Conservation (phyloP, 306 rosid species). For the Vigna hirtella region DNA sequence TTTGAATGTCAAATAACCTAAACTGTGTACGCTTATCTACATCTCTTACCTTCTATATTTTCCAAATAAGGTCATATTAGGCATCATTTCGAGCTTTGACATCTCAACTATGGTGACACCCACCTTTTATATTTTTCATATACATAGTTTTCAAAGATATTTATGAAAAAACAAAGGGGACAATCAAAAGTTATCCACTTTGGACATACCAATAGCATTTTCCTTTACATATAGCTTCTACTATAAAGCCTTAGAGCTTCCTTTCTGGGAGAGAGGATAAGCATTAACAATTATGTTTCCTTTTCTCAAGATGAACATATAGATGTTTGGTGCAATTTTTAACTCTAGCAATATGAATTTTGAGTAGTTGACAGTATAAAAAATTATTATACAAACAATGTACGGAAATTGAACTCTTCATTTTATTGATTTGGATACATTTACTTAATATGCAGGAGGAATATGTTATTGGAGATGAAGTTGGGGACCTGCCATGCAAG, state of each 20-base stretch:
- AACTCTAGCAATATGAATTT: not conserved
- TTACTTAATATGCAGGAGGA: conserved; percentile 66
- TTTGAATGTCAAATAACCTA: not conserved
- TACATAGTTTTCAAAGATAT: not conserved
- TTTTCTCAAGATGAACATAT: not conserved
- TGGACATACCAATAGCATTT: not conserved
- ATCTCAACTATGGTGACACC: no score
- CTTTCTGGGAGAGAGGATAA: not conserved
- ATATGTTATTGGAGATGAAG: conserved; percentile 71
- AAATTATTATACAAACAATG: not conserved
- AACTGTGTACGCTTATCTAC: not conserved
- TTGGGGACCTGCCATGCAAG: conserved; percentile 69
- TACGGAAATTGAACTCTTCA: not conserved
- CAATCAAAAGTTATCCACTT: not conserved
- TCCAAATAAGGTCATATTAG: no score
- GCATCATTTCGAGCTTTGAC: no score
- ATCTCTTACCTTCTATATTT: not conserved
- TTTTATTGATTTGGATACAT: conserved; percentile 2
- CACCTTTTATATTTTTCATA: not conserved
- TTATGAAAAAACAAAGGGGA: not conserved
- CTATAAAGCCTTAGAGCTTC: not conserved
- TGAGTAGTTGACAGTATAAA: no score
- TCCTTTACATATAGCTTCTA: not conserved
- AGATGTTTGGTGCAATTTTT: not conserved
- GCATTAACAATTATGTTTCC: not conserved